Evolutionary conservation across 1,284 basidiomycete genomes (phyloP).

Genomic region (Earliella scabrosa): DNA sequence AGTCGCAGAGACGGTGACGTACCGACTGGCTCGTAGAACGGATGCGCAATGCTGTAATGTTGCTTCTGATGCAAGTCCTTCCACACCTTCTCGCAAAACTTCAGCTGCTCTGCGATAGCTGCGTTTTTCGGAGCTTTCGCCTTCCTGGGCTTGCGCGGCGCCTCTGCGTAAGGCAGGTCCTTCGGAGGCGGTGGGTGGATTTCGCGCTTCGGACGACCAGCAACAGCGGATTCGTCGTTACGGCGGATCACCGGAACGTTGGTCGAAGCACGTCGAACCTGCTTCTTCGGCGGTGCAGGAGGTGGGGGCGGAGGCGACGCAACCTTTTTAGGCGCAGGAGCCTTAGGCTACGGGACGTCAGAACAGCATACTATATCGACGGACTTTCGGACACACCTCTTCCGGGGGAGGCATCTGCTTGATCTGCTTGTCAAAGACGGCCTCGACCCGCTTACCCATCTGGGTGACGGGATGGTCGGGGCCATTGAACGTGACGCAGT

Average conservation of each 20-base stretch:
- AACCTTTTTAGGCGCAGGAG: conserved; percentile 55
- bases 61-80: conserved; percentile 83
- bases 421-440: conserved; percentile 88
- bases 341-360: conserved; percentile 46
- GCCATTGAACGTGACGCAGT: conserved; percentile 93
- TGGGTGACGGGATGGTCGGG: conserved; percentile 81
- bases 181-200: conserved; percentile 95
- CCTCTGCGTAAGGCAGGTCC: conserved; percentile 85
- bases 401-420: conserved; percentile 80
- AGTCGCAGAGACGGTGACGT: too few species aligned
- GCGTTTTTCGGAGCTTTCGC: conserved; percentile 66
- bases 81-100: conserved; percentile 80
- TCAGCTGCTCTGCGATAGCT: conserved; percentile 84
- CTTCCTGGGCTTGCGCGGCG: conserved; percentile 70
- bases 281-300: conserved; percentile 50
- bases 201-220: conserved; percentile 92
- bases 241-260: conserved; percentile 82
- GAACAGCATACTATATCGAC: conserved; percentile 21
- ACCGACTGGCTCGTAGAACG: conserved; percentile 95
- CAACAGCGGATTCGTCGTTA: conserved; percentile 58
- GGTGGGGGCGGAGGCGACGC: conserved; percentile 46
- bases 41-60: conserved; percentile 73
- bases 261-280: conserved; percentile 68
- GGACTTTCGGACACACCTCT: conserved; percentile 60
- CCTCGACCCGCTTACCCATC: conserved; percentile 84